Evolutionary conservation across 2,329 filamentous ascomycete species (phyloP), one percentile per base, ranked within the genome.

Genomic region (Dendryphion nanum): DNA sequence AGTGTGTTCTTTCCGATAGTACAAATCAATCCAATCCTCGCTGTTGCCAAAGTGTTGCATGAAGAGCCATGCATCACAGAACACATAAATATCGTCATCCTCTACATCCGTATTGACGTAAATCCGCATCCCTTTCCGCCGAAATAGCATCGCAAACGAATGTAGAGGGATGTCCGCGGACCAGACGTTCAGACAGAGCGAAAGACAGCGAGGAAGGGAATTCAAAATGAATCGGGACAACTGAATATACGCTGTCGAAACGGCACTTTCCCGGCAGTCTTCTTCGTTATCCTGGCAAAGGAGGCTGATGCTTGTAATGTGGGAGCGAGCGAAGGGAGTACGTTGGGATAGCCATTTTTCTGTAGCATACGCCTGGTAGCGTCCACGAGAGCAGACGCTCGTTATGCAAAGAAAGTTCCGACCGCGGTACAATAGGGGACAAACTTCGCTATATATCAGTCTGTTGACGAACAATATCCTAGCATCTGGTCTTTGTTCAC

Each of bases 351-450:
- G 45, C 43, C 51, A 63, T 1, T 33, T 41, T 7, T 47, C 44
- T 0, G 59, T 58, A n/a, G 56, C 59, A 32, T 60, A 57, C 3
- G 57, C 50, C 30, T 63, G 59, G 26, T 63, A 64, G n/a, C 59
- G 45, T 13, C 61, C 61, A 14, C 61, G 45, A 1, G 59, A 56
- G 37, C 57, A 62, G 1, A 55, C 56, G 0, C 59, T 57, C 6
- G 53, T 56, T 1, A 61, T 33, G 18, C 62, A 49, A 6, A 57
- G 40, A 15, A 64, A 55, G 19, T 51, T 58, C 6, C 51, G 43
- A 4, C 37, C 43, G 7, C 46, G 42, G 26, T 66, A 66, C 2
- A 58, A 45, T 3, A 52, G 21, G 6, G 55, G 50, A 3, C 61
- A 33, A 12, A 53, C 51, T 36, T 59, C 53, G 1, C 44, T 18